phyloP scores from a whole-genome alignment of 1,284 basidiomycete species.

The Cryptococcus maquisensis region DNA sequence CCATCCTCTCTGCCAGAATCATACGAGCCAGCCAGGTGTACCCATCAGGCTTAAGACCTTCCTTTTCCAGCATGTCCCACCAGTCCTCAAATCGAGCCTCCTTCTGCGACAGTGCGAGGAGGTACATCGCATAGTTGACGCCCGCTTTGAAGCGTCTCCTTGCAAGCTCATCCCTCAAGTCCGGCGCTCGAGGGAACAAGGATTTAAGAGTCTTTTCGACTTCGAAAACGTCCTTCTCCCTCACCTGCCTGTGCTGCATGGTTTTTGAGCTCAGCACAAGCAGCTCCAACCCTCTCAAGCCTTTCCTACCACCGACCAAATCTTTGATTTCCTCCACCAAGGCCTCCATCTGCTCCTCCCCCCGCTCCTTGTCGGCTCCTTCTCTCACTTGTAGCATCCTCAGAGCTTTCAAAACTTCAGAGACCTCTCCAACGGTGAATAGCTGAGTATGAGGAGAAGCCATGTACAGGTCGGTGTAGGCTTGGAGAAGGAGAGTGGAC shows the following conservation, averaged over 20 bases:
- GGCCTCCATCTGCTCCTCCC: constrained; percentile 18
- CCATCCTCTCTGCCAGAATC: constrained; percentile 15
- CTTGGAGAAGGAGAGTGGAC: constrained; percentile 18
- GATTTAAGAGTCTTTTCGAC: constrained; percentile 17
- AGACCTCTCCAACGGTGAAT: constrained; percentile 29
- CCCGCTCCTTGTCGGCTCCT: constrained; percentile 6
- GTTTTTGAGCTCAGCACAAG: constrained; percentile 12
- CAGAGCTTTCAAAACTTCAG: constrained; percentile 15
- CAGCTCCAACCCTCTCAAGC: constrained; percentile 14
- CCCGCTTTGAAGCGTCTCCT: constrained; percentile 15
- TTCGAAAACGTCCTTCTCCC: constrained; percentile 7
- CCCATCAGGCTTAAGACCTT: constrained; percentile 21
- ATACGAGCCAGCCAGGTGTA: constrained; percentile 22
- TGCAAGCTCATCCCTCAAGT: constrained; percentile 4
- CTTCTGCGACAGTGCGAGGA: constrained; percentile 23
- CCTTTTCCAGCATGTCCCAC: constrained; percentile 18
- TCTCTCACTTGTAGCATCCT: constrained; percentile 12
- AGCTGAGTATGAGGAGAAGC: constrained; percentile 20
- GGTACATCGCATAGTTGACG: constrained; percentile 35
- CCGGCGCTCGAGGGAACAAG: constrained; percentile 12
- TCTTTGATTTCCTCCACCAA: constrained; percentile 22
- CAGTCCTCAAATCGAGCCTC: constrained; percentile 21
- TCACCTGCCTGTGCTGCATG: constrained; percentile 6
- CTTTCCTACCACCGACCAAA: constrained; percentile 9
- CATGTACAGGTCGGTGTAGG: constrained; percentile 27